These are phyloP conservation scores for Cryphonectria radicalis DNA, from an alignment of 2,329 filamentous ascomycete species.

Conservation along the genomic window DNA sequence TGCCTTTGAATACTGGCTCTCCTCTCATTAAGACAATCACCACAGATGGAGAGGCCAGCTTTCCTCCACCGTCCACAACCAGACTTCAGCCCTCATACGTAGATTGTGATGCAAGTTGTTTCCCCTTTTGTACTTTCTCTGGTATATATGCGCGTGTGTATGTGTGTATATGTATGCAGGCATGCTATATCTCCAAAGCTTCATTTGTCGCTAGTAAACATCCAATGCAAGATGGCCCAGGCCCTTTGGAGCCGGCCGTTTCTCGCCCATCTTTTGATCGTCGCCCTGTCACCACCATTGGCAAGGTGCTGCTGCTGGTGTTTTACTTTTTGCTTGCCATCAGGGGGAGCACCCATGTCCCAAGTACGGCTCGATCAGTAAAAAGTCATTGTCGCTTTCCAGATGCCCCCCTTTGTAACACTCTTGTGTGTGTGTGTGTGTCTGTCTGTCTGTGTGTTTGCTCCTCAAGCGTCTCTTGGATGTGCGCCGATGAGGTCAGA, in stretches of 20 bases:
- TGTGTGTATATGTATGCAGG: not conserved
- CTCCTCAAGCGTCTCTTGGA: not conserved
- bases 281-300: not conserved
- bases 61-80: not conserved
- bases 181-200: not conserved
- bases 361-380: not conserved
- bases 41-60: not conserved
- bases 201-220: not conserved
- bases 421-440: not conserved
- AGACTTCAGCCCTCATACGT: not conserved
- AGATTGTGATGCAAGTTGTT: not conserved
- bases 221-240: conserved; percentile 1
- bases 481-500: not conserved
- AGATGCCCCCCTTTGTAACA: not conserved
- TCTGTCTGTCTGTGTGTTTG: not conserved
- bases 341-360: not conserved
- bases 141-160: not conserved
- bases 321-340: not conserved
- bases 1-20: not conserved
- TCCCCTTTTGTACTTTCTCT: not conserved
- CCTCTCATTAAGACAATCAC: no score
- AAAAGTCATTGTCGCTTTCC: not conserved
- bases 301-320: not conserved
- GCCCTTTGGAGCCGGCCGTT: not conserved
- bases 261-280: not conserved